Evolutionary conservation across 805 yeast genomes (phyloP).

Genomic region (Limtongia smithiae): DNA sequence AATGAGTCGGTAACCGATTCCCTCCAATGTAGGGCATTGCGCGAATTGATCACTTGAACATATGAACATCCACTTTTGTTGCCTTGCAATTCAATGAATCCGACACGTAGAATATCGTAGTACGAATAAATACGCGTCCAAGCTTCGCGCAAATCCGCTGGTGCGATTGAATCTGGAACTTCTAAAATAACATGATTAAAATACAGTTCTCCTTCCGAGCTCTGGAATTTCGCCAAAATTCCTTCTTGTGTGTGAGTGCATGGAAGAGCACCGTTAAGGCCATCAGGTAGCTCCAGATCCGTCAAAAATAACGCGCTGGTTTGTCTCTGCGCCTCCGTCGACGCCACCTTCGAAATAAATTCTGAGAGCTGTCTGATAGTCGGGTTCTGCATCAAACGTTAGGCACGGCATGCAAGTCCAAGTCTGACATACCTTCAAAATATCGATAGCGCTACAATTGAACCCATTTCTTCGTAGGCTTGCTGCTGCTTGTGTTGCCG

Average conservation of each 20-base stretch:
- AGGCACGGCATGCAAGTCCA: background rate
- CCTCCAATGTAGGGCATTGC: slow-evolving; percentile 2
- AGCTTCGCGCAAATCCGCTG: background rate
- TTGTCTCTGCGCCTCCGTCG: background rate
- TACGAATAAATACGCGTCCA: slow-evolving; percentile 11
- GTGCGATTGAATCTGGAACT: slow-evolving; percentile 14
- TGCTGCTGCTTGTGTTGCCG: slow-evolving; percentile 23
- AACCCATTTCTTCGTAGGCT: slow-evolving; percentile 1
- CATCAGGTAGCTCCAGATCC: background rate
- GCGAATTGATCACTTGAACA: slow-evolving; percentile 22
- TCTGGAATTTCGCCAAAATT: slow-evolving; percentile 20
- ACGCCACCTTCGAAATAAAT: too few relatives aligned
- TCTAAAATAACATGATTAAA: slow-evolving; percentile 17
- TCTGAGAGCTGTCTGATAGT: slow-evolving; percentile 6
- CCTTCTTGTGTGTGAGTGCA: slow-evolving; percentile 28
- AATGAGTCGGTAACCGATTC: slow-evolving; percentile 1
- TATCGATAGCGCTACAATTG: slow-evolving; percentile 15
- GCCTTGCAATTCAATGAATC: slow-evolving; percentile 17
- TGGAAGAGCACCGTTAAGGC: slow-evolving; percentile 15
- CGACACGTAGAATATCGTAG: slow-evolving; percentile 27
- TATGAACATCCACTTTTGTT: slow-evolving; percentile 9
- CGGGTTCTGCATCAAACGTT: background rate
- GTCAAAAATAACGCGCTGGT: too few relatives aligned
- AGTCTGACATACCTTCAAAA: slow-evolving; percentile 9
- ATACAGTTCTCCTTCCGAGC: slow-evolving; percentile 17